A percentile compares a stretch with the other conserved stretches of the same genome.
These are phyloP conservation scores for Dimargaris verticillata DNA, from an alignment of 192 early-diverging fungal species.

Conservation along the genomic window DNA sequence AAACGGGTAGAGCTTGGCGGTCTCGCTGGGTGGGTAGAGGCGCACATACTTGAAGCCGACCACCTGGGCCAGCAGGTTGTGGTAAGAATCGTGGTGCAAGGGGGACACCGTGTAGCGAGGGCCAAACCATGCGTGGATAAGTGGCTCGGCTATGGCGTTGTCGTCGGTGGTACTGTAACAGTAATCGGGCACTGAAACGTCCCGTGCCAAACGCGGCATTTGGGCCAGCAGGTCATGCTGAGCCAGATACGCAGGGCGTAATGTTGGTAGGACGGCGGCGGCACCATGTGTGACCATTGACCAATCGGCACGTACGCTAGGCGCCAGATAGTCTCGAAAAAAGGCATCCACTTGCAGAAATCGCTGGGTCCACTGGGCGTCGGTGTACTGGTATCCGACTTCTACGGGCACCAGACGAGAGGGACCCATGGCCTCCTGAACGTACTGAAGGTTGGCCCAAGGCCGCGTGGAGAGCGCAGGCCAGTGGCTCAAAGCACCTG, in stretches of 20 bases:
- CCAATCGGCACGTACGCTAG: background rate
- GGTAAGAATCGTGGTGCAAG: constrained; percentile 61
- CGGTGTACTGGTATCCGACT: constrained; percentile 61
- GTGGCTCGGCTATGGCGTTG: constrained; percentile 21
- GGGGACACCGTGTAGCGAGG: constrained; percentile 68
- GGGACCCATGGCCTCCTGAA: constrained; percentile 35
- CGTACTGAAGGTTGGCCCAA: constrained; percentile 45
- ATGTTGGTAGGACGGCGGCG: background rate
- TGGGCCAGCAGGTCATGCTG: constrained; percentile 76
- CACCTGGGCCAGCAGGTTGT: constrained; percentile 75
- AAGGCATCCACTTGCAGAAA: constrained; percentile 58
- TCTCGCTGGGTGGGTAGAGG: constrained; percentile 47
- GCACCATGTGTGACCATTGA: background rate
- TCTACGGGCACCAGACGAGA: constrained; percentile 71
- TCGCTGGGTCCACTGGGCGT: constrained; percentile 53
- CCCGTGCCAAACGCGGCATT: constrained; percentile 43
- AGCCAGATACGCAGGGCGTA: constrained; percentile 50
- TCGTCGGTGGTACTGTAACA: constrained; percentile 34
- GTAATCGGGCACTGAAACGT: constrained; percentile 67
- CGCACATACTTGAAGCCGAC: constrained; percentile 66
- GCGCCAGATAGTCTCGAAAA: constrained; percentile 27
- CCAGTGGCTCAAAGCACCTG: constrained; percentile 42
- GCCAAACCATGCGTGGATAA: constrained; percentile 58
- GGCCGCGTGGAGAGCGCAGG: constrained; percentile 36
- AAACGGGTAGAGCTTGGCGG: constrained; percentile 44